A percentile compares a stretch with the other conserved stretches of the same genome.
These are phyloP conservation scores for Physcomitrellopsis africana DNA, from an alignment of 225 moss, liverwort and hornwort genomes.

Conservation along the genomic window DNA sequence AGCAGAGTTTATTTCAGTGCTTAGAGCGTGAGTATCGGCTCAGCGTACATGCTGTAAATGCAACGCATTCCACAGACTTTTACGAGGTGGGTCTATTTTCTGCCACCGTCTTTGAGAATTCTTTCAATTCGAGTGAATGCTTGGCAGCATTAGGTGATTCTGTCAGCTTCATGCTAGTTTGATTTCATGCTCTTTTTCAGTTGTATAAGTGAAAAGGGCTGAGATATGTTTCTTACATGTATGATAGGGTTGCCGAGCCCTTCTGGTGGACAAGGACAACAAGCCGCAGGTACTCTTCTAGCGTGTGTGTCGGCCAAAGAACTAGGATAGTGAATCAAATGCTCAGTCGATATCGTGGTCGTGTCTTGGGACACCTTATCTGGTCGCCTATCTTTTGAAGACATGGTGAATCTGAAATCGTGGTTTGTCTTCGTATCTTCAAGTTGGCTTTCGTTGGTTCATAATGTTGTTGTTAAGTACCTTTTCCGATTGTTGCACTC, in stretches of 20 bases:
- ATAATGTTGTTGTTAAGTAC: neutral
- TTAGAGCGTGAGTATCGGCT: constrained; percentile 85
- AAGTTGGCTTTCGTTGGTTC: neutral
- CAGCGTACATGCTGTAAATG: constrained; percentile 63
- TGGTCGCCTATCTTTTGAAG: neutral
- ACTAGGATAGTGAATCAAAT: constrained; percentile 2
- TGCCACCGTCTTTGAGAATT: neutral
- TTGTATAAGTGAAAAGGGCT: neutral
- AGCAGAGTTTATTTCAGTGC: constrained; percentile 79
- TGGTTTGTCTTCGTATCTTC: neutral
- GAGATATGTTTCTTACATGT: constrained; percentile 26
- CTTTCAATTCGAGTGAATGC: neutral
- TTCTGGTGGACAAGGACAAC: constrained; percentile 91
- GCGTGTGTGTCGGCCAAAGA: constrained; percentile 7
- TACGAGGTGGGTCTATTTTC: constrained; percentile 52
- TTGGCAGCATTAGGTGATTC: neutral
- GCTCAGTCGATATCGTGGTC: neutral
- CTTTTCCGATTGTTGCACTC: constrained; percentile 28
- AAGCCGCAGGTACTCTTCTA: constrained; percentile 64
- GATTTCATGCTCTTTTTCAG: neutral
- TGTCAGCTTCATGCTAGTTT: neutral
- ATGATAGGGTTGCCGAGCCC: constrained; percentile 82
- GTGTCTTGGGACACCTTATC: neutral
- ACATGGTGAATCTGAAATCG: neutral
- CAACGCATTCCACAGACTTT: constrained; percentile 59